Evolutionary conservation across 805 yeast species (phyloP), one percentile per base, ranked within the genome.

Genomic region (Candida michaelii): DNA sequence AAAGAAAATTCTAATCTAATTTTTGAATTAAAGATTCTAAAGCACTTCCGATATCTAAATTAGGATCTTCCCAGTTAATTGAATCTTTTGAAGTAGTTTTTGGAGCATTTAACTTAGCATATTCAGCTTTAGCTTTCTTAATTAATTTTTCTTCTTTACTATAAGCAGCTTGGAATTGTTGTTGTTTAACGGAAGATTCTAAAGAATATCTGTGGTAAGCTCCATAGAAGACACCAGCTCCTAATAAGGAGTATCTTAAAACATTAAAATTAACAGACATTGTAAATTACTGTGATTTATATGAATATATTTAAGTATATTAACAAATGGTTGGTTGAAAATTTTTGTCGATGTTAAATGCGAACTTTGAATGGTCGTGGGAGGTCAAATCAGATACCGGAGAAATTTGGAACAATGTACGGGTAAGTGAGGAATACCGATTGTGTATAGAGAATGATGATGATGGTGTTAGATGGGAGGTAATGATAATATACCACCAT

Each of bases 221-320:
- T 56, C 99, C 99, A 71, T 87, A 88, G 48, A 80, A 76, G 45
- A 90, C 73, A 66, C 99, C 99, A 54, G 88, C 80, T 42, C 86
- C 91, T 54, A 91, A 78, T 42, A 95, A 84, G 54, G 95, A 74
- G 83, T 93, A 91, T 83, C 98, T 88, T 62, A 90, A 79, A 60
- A 90, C 89, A 85, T 85, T 70, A 56, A 70, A 65, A 35, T 53
- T 59, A 40, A 43, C 44, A 5, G 52, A 49, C 52, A 49, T 49
- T 12, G 25, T 2, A 17, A 31, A 5, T n/a, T 5, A 13, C 13
- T 9, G 8, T 31, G 15, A 18, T 4, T 34, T 21, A 7, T 34
- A 24, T 34, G 37, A 34, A 33, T 30, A 30, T 14, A 23, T 34
- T 17, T 21, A 33, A 33, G 25, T 33, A 30, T 16, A 30, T 16